A percentile compares a stretch with the other conserved stretches of the same genome.
Conservation (phyloP, 306 rosid genomes). For the Coriaria nepalensis region DNA sequence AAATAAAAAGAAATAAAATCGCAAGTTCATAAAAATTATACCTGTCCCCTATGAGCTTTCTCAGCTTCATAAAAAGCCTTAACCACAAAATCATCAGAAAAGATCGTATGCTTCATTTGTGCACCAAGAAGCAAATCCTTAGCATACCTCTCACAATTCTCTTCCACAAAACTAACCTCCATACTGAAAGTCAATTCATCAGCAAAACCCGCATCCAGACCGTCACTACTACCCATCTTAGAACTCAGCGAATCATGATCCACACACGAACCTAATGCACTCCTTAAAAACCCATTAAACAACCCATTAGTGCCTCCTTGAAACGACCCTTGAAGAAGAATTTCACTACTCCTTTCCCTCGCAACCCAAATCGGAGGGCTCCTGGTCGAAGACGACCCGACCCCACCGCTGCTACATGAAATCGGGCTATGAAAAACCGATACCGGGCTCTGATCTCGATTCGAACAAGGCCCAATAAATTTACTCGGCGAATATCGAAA, state of each 20-base stretch:
- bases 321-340: slow-evolving; percentile 20
- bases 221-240: too few relatives aligned
- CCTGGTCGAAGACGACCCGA: slow-evolving; percentile 28
- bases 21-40: slow-evolving; percentile 10
- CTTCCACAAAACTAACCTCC: slow-evolving; percentile 51
- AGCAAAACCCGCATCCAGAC: slow-evolving; percentile 27
- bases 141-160: slow-evolving; percentile 51
- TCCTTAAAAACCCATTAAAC: slow-evolving; percentile 72
- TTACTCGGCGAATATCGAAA: slow-evolving; percentile 58
- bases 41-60: slow-evolving; percentile 97
- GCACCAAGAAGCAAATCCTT: slow-evolving; percentile 68
- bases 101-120: slow-evolving; percentile 67
- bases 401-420: slow-evolving; percentile 49
- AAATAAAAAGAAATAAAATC: slow-evolving; percentile 2
- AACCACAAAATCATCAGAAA: slow-evolving; percentile 63
- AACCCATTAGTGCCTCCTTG: slow-evolving; percentile 42
- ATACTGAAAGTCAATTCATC: slow-evolving; percentile 75
- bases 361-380: slow-evolving; percentile 29
- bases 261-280: slow-evolving; percentile 63
- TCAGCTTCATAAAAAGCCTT: slow-evolving; percentile 92
- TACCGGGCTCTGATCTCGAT: slow-evolving; percentile 73
- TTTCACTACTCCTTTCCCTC: slow-evolving; percentile 31
- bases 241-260: too few relatives aligned
- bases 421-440: too few relatives aligned
- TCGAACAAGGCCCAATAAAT: slow-evolving; percentile 42